Conservation (phyloP, 768 basidiomycete species). For the Leccinum disarticulatum region DNA sequence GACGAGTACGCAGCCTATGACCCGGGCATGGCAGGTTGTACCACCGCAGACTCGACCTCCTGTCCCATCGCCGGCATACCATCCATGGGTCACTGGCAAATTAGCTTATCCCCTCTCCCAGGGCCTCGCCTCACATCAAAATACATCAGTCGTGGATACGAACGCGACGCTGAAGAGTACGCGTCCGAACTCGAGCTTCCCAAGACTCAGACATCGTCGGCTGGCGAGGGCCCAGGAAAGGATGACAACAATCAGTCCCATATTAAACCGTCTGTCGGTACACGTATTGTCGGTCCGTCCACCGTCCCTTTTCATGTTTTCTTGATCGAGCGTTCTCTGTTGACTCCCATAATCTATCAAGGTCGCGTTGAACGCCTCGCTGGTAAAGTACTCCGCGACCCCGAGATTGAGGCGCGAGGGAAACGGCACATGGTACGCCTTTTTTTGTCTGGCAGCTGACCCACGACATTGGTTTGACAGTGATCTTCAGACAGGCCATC, state of each 20-base stretch:
- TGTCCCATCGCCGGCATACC: constrained; percentile 17
- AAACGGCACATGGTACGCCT: constrained; percentile 14
- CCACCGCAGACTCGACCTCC: background rate
- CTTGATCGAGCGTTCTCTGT: background rate
- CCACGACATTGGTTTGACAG: background rate
- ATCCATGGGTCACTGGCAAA: background rate
- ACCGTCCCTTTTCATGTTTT: background rate
- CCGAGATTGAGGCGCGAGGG: constrained; percentile 19
- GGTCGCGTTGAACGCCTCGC: constrained; percentile 20
- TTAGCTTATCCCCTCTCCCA: background rate
- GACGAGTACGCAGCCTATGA: constrained; percentile 21
- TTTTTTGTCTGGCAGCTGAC: background rate
- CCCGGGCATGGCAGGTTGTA: constrained; percentile 26
- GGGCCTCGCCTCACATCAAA: background rate
- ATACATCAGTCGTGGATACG: constrained; percentile 17
- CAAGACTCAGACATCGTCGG: background rate
- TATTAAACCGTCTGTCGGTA: constrained; percentile 1
- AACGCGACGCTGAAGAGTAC: constrained; percentile 23
- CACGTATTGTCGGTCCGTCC: constrained; percentile 10
- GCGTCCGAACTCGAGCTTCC: background rate
- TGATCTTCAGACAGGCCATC: constrained; percentile 3
- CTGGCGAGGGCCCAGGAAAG: background rate
- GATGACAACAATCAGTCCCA: background rate
- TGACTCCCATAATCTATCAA: background rate
- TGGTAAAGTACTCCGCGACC: constrained; percentile 20